These are phyloP conservation scores for Gymnopus androsaceus DNA, from an alignment of 1,284 basidiomycete genomes.

Conservation along the genomic window DNA sequence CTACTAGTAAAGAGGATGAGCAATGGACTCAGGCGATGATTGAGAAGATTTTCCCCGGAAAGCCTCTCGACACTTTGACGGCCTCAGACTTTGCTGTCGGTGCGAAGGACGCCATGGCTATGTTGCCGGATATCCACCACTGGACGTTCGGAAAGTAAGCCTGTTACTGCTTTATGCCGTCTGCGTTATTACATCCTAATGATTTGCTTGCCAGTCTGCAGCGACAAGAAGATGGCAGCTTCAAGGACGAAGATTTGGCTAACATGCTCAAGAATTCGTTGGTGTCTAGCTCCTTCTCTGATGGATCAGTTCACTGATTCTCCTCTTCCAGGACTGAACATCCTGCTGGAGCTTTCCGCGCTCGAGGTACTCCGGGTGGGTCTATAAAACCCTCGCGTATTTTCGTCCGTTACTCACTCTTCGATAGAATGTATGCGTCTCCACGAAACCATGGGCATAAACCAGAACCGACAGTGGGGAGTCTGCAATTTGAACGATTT, in stretches of 20 bases:
- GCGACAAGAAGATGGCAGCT: slow-evolving; percentile 63
- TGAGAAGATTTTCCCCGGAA: slow-evolving; percentile 52
- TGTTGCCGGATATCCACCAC: slow-evolving; percentile 50
- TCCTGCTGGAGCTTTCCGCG: slow-evolving; percentile 77
- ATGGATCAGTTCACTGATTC: not conserved
- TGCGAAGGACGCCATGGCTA: slow-evolving; percentile 39
- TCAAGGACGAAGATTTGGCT: slow-evolving; percentile 75
- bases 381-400: not conserved
- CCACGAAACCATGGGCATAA: slow-evolving; percentile 83
- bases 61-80: slow-evolving; percentile 56
- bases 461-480: slow-evolving; percentile 78
- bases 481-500: slow-evolving; percentile 70
- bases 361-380: slow-evolving; percentile 70
- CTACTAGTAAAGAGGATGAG: slow-evolving; percentile 52
- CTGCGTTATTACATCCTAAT: not conserved
- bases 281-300: slow-evolving; percentile 27
- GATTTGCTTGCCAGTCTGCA: slow-evolving; percentile 43
- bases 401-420: not conserved
- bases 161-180: no score
- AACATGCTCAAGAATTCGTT: slow-evolving; percentile 68
- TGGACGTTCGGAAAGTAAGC: slow-evolving; percentile 72
- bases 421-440: slow-evolving; percentile 59
- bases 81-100: slow-evolving; percentile 59
- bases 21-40: slow-evolving; percentile 62
- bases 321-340: slow-evolving; percentile 58